Percentiles rank a stretch among this genome's conserved stretches.
Conservation (phyloP, 73 alveolate genomes). For the Uronychia setigera region DNA sequence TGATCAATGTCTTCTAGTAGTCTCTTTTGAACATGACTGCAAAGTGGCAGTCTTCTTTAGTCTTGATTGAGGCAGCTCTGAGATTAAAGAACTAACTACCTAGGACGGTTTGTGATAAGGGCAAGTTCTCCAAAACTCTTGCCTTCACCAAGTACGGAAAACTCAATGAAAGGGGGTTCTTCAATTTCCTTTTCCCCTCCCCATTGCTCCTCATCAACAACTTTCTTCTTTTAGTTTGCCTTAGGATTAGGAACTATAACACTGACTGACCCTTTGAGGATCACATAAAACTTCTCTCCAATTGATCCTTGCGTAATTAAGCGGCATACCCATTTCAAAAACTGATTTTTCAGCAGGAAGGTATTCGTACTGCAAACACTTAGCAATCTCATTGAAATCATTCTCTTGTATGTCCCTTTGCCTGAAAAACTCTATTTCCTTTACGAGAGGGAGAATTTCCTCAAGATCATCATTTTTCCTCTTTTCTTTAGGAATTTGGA, state of each 20-base stretch:
- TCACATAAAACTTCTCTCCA: not conserved
- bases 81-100: too few species aligned
- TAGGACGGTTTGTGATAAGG: slow-evolving; percentile 57
- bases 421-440: slow-evolving; percentile 29
- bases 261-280: not conserved
- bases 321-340: slow-evolving; percentile 29
- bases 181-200: not conserved
- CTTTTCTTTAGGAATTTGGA: too few species aligned
- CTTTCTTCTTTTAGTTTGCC: not conserved
- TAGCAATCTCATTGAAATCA: slow-evolving; percentile 32
- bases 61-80: slow-evolving; percentile 69
- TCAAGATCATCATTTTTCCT: too few species aligned
- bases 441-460: too few species aligned
- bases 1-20: slow-evolving; percentile 30
- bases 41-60: slow-evolving; percentile 53
- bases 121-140: slow-evolving; percentile 81
- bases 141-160: slow-evolving; percentile 43
- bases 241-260: not conserved
- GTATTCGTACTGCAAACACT: slow-evolving; percentile 28
- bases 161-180: not conserved
- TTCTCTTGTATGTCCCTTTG: slow-evolving; percentile 28
- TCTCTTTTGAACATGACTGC: slow-evolving; percentile 56
- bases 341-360: slow-evolving; percentile 5
- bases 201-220: not conserved
- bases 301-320: not conserved